Conservation (phyloP, 768 basidiomycete genomes). For the Lactarius vividus region DNA sequence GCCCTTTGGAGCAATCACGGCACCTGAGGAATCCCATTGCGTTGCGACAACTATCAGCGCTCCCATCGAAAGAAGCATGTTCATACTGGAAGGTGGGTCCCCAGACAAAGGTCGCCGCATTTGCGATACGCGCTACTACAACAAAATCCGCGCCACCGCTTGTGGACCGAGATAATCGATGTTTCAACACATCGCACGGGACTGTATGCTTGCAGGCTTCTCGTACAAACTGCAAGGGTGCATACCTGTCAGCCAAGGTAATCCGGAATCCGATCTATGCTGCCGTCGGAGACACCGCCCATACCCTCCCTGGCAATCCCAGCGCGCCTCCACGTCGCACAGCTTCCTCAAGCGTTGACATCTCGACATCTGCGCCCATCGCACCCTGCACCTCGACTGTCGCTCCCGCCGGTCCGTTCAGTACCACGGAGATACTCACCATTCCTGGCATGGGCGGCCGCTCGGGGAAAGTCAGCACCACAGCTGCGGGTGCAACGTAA, state of each 20-base stretch:
- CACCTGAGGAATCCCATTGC: background rate
- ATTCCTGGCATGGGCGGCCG: slow-evolving; percentile 61
- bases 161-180: background rate
- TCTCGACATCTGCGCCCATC: slow-evolving; percentile 45
- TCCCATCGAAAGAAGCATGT: slow-evolving; percentile 9
- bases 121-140: background rate
- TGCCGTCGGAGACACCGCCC: slow-evolving; percentile 33
- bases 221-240: background rate
- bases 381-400: slow-evolving; percentile 57
- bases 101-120: background rate
- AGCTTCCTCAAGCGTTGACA: slow-evolving; percentile 62
- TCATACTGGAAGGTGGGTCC: background rate
- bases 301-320: slow-evolving; percentile 67
- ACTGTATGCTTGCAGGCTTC: background rate
- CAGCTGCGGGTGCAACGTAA: slow-evolving; percentile 43
- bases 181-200: background rate
- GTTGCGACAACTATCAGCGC: slow-evolving; percentile 4
- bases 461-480: slow-evolving; percentile 67
- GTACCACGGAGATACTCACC: slow-evolving; percentile 61
- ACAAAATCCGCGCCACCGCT: background rate
- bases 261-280: slow-evolving; percentile 2
- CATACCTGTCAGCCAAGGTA: background rate
- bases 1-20: slow-evolving; percentile 1
- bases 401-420: slow-evolving; percentile 58
- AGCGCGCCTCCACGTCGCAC: slow-evolving; percentile 70